Base-by-base conservation (phyloP, 176 grass and related monocot genomes). In the Musa troglodytarum region DNA sequence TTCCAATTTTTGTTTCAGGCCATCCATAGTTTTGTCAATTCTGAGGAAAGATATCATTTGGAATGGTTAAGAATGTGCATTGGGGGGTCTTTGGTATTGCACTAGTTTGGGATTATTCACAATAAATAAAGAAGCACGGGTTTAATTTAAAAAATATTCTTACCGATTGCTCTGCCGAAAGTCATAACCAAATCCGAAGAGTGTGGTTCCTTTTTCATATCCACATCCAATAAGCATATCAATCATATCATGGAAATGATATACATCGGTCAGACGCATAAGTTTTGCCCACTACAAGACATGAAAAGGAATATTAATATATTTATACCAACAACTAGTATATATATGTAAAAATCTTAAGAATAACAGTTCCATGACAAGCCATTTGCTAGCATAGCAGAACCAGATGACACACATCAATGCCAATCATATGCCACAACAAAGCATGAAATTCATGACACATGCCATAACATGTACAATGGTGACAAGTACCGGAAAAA, bases 131-230 rank as follows among this genome's bases (percentile, higher is more conserved):
- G 43, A 72, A 50, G 17, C 15, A 10, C 1, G 52, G 5, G 11
- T 52, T 21, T 19, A 34, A 54, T 56, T 56, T 9, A 21, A 69
- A 63, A 58, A n/a, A 25, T 64, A 72, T n/a, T 73, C 74, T 75
- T 83, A 97, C 93, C 93, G 86, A 82, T 83, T 90, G 77, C 88
- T 93, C 82, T 97, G 93, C 63, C 88, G 90, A 82, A 97, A 97
- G 74, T 97, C 90, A 65, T 97, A 97, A 66, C 93, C 93, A 87
- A 85, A 97, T 83, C 93, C 93, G 88, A 93, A 93, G 64, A 93
- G 71, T 76, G 90, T 93, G 43, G 81, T 85, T 65, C 93, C 93
- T 87, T 93, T 97, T 74, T 89, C 80, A 20, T 93, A 93, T 65
- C 93, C 90, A 80, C 90, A 97, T 57, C 85, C 68, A 85, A 87